Base-by-base conservation (phyloP, 768 basidiomycete genomes). In the Cystobasidiopsis lactophilus region DNA sequence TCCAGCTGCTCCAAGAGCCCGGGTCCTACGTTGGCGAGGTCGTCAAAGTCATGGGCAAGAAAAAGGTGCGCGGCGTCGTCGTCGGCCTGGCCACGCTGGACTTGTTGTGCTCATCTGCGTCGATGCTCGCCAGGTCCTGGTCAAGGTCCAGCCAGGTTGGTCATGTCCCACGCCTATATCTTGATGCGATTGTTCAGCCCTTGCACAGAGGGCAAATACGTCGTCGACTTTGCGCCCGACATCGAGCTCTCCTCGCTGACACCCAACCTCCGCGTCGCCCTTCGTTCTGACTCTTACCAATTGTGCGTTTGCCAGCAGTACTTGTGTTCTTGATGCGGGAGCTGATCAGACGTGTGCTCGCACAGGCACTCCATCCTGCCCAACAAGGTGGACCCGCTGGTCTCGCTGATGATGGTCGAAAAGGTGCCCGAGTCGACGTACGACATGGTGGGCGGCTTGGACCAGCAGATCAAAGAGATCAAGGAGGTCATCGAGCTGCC, bases 371-470 rank as follows among this genome's bases (percentile, higher is more conserved):
- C 47, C 30, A 33, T n/a, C 2, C 55, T 31, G 18, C 43, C 55
- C 11, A 29, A 40, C 39, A 26, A n/a, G 16, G 51, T 40, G 40
- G 93, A 95, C 67, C 91, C 93, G 3, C 78, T 96, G 38, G 89
- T 96, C 29, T 93, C 88, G 19, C 77, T 96, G 57, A 96, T 96
- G 93, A 95, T 96, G 89, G 91, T 96, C 11, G 91, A 98, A 70
- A 98, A 98, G 67, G 91, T 96, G 0, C 91, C 91, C 0, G 91
- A 96, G 67, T 86, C 83, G 68, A 96, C 93, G 29, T 98, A 98
- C 69, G 93, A 96, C 69, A 95, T 96, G 89, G 91, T 98, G 56
- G 93, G 93, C 21, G 91, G 91, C 60, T 75, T 96, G 54, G 93
- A 96, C 72, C 85, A 93, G 69, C 81, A 89, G 59, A 89, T 91